phyloP scores from a whole-genome alignment of 2,329 filamentous ascomycete species.

The Arachnopeziza araneosa region DNA sequence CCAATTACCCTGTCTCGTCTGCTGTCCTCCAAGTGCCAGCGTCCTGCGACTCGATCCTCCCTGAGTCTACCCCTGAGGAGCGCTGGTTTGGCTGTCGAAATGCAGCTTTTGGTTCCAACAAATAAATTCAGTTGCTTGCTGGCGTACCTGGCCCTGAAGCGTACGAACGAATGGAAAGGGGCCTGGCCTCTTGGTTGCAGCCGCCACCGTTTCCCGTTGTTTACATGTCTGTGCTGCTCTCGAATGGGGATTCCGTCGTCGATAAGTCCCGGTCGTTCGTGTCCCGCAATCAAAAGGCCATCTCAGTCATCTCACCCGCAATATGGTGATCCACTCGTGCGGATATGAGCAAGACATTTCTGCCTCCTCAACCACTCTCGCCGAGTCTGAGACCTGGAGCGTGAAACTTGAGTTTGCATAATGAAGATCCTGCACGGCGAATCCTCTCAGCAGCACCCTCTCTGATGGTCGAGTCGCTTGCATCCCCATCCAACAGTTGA shows the following conservation, averaged over 20 bases:
- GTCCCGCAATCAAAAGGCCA: not conserved
- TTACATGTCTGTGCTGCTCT: not conserved
- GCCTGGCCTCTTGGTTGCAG: not conserved
- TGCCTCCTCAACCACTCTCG: not conserved
- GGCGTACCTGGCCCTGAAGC: not conserved
- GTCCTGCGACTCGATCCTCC: too few relatives aligned
- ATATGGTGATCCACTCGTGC: not conserved
- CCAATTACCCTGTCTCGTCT: too few relatives aligned
- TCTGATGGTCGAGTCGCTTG: too few relatives aligned
- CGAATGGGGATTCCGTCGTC: not conserved
- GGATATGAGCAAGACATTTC: not conserved
- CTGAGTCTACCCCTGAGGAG: not conserved
- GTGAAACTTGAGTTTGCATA: too few relatives aligned
- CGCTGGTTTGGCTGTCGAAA: not conserved
- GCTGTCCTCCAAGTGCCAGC: too few relatives aligned
- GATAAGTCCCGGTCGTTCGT: not conserved
- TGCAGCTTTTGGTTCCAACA: not conserved
- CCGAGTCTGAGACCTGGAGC: too few relatives aligned
- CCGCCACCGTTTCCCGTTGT: not conserved
- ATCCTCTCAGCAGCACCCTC: too few relatives aligned
- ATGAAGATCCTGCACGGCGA: too few relatives aligned
- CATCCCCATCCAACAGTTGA: not conserved
- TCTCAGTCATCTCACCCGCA: not conserved
- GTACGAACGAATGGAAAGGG: not conserved
- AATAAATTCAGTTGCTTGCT: not conserved